A percentile compares a stretch with the other conserved stretches of the same genome.
phyloP scores from a whole-genome alignment of 768 basidiomycete genomes.

The Trametes punicea region DNA sequence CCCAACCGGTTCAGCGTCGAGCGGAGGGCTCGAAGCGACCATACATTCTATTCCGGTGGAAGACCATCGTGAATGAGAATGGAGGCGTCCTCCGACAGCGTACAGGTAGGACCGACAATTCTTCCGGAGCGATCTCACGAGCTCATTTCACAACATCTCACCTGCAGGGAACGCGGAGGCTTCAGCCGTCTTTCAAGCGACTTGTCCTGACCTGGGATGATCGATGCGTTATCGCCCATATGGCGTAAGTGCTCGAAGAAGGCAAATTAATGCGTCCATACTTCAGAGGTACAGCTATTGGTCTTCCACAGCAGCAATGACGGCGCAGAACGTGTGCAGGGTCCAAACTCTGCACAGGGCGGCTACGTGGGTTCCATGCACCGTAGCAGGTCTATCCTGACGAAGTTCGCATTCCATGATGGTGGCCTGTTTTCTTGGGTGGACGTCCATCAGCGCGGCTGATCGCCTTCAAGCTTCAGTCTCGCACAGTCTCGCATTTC shows the following conservation, averaged over 20 bases:
- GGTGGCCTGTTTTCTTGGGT: not conserved
- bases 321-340: not conserved
- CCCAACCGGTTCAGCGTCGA: not conserved
- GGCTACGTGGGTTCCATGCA: constrained; percentile 1
- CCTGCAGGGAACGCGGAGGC: not conserved
- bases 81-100: not conserved
- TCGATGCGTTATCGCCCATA: not conserved
- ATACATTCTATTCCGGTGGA: not conserved
- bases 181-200: not conserved
- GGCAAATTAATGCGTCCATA: not conserved
- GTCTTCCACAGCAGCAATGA: not conserved
- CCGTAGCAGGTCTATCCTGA: not conserved
- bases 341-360: not conserved
- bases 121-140: not conserved
- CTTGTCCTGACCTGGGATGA: not conserved
- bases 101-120: not conserved
- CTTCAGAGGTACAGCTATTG: not conserved
- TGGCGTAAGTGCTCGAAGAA: not conserved
- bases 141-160: not conserved
- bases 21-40: not conserved
- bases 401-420: not conserved
- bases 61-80: not conserved
- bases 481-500: not conserved
- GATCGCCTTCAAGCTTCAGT: too few relatives aligned
- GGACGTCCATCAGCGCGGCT: not conserved